These are phyloP conservation scores for Cyphellophora europaea DNA, from an alignment of 2,329 filamentous ascomycete genomes.

Conservation along the genomic window DNA sequence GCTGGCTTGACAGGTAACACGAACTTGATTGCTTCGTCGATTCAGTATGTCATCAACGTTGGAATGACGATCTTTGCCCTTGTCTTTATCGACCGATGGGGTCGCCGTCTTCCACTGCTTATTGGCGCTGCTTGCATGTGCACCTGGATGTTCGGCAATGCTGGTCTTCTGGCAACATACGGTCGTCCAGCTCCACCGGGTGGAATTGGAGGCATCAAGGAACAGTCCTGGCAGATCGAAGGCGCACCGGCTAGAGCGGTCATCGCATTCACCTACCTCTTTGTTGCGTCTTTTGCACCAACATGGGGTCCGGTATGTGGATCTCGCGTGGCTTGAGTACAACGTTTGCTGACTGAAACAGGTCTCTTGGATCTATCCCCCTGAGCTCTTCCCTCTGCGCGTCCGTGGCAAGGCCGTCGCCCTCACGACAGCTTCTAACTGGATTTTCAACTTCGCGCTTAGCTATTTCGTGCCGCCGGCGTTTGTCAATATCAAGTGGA, in stretches of 20 bases:
- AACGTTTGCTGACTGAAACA: no score
- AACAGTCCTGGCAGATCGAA: constrained; percentile 26
- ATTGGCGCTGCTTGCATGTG: constrained; percentile 55
- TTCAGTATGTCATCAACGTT: constrained; percentile 72
- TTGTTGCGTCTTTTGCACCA: constrained; percentile 58
- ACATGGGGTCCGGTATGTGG: constrained; percentile 56
- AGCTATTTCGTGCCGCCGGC: constrained; percentile 48
- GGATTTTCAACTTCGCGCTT: constrained; percentile 50
- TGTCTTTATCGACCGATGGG: constrained; percentile 65
- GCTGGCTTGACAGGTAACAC: constrained; percentile 50
- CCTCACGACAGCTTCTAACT: constrained; percentile 52
- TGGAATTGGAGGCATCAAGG: constrained; percentile 22
- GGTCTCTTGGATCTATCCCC: constrained; percentile 52
- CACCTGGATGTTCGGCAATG: constrained; percentile 33
- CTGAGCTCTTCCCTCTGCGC: constrained; percentile 53
- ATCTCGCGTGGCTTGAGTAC: no score
- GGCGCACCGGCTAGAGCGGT: constrained; percentile 49
- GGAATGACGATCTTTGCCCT: constrained; percentile 67
- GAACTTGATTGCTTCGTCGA: constrained; percentile 57
- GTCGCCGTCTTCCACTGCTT: constrained; percentile 58
- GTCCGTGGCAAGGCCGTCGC: constrained; percentile 56
- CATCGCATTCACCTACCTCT: constrained; percentile 61
- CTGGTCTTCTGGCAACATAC: constrained; percentile 27
- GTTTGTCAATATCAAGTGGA: constrained; percentile 48
- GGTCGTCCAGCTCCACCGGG: constrained; percentile 29